These are phyloP conservation scores for Pleurotus tuoliensis DNA, from an alignment of 768 basidiomycete species.

Conservation along the genomic window DNA sequence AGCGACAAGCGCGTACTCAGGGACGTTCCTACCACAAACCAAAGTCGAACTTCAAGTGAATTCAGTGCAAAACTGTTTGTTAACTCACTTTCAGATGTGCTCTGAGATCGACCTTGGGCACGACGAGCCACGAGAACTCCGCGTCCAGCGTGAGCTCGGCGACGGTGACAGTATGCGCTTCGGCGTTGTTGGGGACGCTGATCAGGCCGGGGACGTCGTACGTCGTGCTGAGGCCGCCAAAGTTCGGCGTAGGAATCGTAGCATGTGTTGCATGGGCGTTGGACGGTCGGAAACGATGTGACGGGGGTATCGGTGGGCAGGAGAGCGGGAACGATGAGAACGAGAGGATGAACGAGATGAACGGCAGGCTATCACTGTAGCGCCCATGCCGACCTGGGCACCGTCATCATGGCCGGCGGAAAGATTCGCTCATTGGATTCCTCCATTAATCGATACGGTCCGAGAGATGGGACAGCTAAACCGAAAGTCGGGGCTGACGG, in stretches of 20 bases:
- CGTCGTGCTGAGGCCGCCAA: slow-evolving; percentile 22
- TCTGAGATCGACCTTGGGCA: slow-evolving; percentile 23
- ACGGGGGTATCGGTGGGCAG: background rate
- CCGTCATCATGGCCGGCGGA: background rate
- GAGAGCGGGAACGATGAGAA: background rate
- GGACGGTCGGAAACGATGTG: background rate
- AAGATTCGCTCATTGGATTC: too few relatives aligned
- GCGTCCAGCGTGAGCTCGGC: slow-evolving; percentile 19
- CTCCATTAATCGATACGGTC: slow-evolving; percentile 32
- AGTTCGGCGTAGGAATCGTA: background rate
- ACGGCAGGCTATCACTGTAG: background rate
- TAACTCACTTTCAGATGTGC: slow-evolving; percentile 20
- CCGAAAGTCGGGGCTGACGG: slow-evolving; percentile 40
- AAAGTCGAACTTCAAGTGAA: background rate
- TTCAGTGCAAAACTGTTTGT: background rate
- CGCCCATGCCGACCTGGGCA: too few relatives aligned
- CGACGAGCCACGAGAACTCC: slow-evolving; percentile 22
- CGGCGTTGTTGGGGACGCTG: slow-evolving; percentile 21
- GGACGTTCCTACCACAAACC: slow-evolving; percentile 22
- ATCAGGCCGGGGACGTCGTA: slow-evolving; percentile 23
- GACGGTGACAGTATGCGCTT: slow-evolving; percentile 24
- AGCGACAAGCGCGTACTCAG: slow-evolving; percentile 29
- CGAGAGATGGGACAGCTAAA: slow-evolving; percentile 29
- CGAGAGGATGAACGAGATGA: background rate
- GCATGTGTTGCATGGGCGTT: background rate